phyloP scores from a whole-genome alignment of 2,329 filamentous ascomycete genomes.

The Aspergillus vadensis region DNA sequence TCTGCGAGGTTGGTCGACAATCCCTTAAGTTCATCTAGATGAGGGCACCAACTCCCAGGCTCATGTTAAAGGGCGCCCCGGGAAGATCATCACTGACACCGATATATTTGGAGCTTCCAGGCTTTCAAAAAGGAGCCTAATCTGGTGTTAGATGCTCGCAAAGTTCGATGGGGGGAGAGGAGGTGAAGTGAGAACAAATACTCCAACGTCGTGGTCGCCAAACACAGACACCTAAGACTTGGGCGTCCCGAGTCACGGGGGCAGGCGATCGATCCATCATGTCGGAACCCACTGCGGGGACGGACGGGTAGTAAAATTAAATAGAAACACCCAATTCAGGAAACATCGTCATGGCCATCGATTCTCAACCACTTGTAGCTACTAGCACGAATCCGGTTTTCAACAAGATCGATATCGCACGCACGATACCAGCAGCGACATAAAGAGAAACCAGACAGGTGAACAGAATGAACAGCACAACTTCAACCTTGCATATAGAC shows the following conservation, averaged over 20 bases:
- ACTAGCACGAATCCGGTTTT: not conserved
- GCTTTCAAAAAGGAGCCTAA: not conserved
- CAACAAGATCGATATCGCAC: not conserved
- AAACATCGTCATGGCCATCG: not conserved
- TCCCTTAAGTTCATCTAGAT: conserved; percentile 16
- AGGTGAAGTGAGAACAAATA: not conserved
- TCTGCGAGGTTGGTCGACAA: conserved; percentile 5
- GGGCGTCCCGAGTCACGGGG: conserved; percentile 2
- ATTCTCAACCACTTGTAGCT: not conserved
- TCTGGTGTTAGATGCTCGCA: not conserved
- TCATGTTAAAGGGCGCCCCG: conserved; percentile 12
- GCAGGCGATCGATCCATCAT: not conserved
- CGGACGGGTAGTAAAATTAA: not conserved
- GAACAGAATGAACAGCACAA: conserved; percentile 4
- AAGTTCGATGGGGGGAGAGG: not conserved
- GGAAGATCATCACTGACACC: conserved; percentile 18
- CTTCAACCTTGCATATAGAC: not conserved
- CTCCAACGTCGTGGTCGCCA: not conserved
- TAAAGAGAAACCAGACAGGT: not conserved
- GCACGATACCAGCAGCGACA: not conserved
- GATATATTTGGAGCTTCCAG: not conserved
- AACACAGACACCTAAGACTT: conserved; percentile 3
- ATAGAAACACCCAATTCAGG: not conserved
- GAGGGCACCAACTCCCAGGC: conserved; percentile 9
- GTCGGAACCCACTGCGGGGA: not conserved